Evolutionary conservation across 2,329 filamentous ascomycete species (phyloP).

Genomic region (Colletotrichum lindemuthianum): DNA sequence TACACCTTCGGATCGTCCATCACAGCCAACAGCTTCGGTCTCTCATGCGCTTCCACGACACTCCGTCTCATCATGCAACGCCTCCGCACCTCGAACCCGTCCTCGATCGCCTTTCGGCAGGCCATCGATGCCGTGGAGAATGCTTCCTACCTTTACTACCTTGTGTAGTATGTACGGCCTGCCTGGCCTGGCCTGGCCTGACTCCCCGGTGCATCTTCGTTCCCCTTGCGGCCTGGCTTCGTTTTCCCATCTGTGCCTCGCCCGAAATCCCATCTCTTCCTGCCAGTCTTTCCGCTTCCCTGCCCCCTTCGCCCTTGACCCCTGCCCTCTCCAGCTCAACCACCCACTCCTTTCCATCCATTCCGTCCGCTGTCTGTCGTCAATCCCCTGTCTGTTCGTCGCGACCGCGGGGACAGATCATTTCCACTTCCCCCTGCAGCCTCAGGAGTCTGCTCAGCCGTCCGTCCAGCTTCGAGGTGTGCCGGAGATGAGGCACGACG

Average conservation of each 20-base stretch:
- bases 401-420: too few relatives aligned
- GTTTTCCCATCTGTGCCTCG: slow-evolving; percentile 12
- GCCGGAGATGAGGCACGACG: slow-evolving; percentile 5
- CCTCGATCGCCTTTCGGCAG: too few relatives aligned
- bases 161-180: too few relatives aligned
- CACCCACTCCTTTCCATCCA: not conserved
- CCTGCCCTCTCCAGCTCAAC: not conserved
- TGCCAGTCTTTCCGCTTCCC: not conserved
- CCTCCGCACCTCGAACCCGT: too few relatives aligned
- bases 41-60: too few relatives aligned
- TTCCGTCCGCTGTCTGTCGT: not conserved
- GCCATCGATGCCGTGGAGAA: too few relatives aligned
- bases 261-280: slow-evolving; percentile 5
- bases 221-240: not conserved
- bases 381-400: not conserved
- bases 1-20: too few relatives aligned
- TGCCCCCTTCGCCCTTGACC: slow-evolving; percentile 5
- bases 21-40: too few relatives aligned
- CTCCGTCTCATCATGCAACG: too few relatives aligned
- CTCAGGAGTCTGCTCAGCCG: too few relatives aligned
- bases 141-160: too few relatives aligned
- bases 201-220: not conserved
- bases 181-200: not conserved
- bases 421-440: not conserved
- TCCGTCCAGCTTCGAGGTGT: too few relatives aligned